Evolutionary conservation across 495 filamentous ascomycete genomes (phyloP).

Genomic region (Darksidea phi): DNA sequence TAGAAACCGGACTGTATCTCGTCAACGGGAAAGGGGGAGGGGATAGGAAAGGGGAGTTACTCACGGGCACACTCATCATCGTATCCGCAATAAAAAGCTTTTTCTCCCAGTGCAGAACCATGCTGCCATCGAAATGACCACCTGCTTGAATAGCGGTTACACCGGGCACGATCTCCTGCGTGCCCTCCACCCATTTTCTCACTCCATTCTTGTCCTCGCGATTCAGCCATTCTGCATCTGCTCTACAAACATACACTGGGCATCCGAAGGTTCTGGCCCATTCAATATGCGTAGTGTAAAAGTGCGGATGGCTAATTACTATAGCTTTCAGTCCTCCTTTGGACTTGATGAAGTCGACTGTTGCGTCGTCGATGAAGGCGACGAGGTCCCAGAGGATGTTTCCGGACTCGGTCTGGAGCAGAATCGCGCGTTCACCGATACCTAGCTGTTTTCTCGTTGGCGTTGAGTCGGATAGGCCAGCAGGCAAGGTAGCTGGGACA

Average conservation of each 20-base stretch:
- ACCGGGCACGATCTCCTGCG: constrained; percentile 49
- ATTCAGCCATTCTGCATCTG: constrained; percentile 63
- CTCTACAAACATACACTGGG: constrained; percentile 59
- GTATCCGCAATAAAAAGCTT: constrained; percentile 71
- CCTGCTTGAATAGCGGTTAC: constrained; percentile 65
- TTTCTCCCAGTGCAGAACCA: constrained; percentile 58
- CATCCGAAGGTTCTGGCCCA: constrained; percentile 67
- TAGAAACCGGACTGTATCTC: constrained; percentile 40
- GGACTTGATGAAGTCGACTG: constrained; percentile 46
- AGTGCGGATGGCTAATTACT: constrained; percentile 79
- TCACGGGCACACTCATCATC: constrained; percentile 63
- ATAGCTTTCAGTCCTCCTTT: constrained; percentile 67
- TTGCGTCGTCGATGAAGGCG: constrained; percentile 60
- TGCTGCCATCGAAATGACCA: constrained; percentile 72
- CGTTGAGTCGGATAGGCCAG: neutral
- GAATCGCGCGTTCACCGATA: constrained; percentile 71
- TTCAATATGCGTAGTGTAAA: constrained; percentile 65
- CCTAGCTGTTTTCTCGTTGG: constrained; percentile 37
- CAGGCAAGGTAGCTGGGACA: constrained; percentile 9
- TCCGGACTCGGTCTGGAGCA: constrained; percentile 58
- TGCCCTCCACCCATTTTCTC: constrained; percentile 47
- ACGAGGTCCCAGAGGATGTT: constrained; percentile 78
- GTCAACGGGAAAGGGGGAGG: no score
- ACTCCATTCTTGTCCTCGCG: constrained; percentile 40
- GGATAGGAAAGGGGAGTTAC: constrained; percentile 23